These are phyloP conservation scores for Phytophthora pluvialis DNA, from an alignment of 352 stramenopile species.

Conservation along the genomic window DNA sequence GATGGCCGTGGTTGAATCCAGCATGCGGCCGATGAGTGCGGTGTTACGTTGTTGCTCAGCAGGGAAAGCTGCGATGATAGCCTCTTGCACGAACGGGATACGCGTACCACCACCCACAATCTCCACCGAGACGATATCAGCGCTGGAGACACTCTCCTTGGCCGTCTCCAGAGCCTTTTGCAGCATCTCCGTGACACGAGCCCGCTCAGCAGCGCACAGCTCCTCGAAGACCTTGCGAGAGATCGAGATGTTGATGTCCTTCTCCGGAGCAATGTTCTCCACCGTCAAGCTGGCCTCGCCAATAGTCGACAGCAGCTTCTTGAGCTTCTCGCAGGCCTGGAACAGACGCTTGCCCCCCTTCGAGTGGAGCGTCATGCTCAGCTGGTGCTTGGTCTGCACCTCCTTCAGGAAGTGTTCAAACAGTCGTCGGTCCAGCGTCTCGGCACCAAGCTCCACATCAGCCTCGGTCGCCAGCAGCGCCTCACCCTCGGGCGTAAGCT, in stretches of 20 bases:
- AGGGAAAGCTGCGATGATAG: slow-evolving; percentile 70
- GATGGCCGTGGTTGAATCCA: slow-evolving; percentile 89
- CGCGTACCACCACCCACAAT: slow-evolving; percentile 92
- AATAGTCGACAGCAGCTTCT: slow-evolving; percentile 92
- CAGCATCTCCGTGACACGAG: slow-evolving; percentile 64
- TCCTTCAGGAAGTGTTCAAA: slow-evolving; percentile 85
- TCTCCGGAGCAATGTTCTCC: slow-evolving; percentile 85
- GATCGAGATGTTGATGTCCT: slow-evolving; percentile 81
- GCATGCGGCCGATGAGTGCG: slow-evolving; percentile 79
- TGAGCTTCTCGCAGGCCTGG: slow-evolving; percentile 87
- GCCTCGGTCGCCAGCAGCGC: slow-evolving; percentile 59
- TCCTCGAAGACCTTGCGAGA: slow-evolving; percentile 76
- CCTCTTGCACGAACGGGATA: slow-evolving; percentile 84
- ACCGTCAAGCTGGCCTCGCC: slow-evolving; percentile 77
- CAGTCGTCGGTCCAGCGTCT: slow-evolving; percentile 78
- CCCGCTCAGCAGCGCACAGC: slow-evolving; percentile 59
- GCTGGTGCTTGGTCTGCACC: slow-evolving; percentile 58
- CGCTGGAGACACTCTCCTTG: slow-evolving; percentile 45
- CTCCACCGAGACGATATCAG: slow-evolving; percentile 76
- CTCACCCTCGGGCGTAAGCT: slow-evolving; percentile 68
- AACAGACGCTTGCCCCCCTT: slow-evolving; percentile 90
- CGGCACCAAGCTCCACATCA: slow-evolving; percentile 66
- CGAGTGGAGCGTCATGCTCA: slow-evolving; percentile 59
- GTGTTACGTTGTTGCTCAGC: slow-evolving; percentile 41
- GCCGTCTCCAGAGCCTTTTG: slow-evolving; percentile 51